Conservation (phyloP, 345 rosid genomes). For the Pugionium dolabratum region DNA sequence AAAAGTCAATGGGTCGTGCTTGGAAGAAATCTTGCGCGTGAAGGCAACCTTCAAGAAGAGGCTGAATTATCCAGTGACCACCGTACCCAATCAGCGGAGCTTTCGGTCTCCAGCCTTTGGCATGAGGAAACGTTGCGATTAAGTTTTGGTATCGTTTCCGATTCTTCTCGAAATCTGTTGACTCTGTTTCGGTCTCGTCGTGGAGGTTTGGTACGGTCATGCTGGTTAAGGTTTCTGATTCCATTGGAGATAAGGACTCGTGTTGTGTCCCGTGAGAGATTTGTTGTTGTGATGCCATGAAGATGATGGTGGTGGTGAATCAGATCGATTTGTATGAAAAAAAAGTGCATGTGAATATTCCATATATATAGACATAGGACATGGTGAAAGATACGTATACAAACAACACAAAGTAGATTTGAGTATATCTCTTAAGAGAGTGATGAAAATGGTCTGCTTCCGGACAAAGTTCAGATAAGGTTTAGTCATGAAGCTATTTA, state of each 20-base stretch:
- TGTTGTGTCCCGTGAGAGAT: constrained; percentile 3
- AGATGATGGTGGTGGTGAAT: not conserved
- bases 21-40: constrained; percentile 17
- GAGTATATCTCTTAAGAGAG: not conserved
- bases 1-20: not conserved
- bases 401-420: not conserved
- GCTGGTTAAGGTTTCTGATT: not conserved
- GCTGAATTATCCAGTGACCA: constrained; percentile 14
- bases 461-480: not conserved
- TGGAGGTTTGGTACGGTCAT: not conserved
- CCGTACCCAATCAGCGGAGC: not conserved
- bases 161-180: constrained; percentile 21
- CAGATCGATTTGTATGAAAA: not conserved
- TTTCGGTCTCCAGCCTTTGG: constrained; percentile 25
- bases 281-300: not conserved
- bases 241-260: constrained; percentile 8
- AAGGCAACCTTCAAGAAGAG: constrained; percentile 23
- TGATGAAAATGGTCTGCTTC: not conserved
- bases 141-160: constrained; percentile 29
- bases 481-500: not conserved
- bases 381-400: not conserved
- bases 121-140: constrained; percentile 23
- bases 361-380: not conserved
- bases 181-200: not conserved
- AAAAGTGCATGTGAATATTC: not conserved